Evolutionary conservation across 1,139 yeast genomes (phyloP).

Genomic region (Diutina pseudorugosa): DNA sequence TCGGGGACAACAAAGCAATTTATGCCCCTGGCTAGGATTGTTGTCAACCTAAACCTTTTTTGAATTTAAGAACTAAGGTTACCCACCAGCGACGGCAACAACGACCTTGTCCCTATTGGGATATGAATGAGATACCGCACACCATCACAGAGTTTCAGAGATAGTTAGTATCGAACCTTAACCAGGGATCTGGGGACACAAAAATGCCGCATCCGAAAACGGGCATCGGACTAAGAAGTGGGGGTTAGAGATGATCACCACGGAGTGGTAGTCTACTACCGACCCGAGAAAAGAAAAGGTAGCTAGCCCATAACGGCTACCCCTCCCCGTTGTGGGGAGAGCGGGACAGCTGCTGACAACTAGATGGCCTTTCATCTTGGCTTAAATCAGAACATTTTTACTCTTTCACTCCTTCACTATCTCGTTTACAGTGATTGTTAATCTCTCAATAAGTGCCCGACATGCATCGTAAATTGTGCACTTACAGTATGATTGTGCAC

Average conservation of each 20-base stretch:
- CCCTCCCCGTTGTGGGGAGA: not conserved
- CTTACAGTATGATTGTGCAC: too few species aligned
- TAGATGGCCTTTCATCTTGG: too few species aligned
- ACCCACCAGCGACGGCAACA: too few species aligned
- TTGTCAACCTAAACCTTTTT: not conserved
- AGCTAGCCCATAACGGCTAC: not conserved
- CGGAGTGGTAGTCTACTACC: not conserved
- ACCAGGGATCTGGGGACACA: not conserved
- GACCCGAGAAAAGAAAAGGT: not conserved
- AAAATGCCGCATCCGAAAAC: not conserved
- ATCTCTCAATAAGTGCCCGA: too few species aligned
- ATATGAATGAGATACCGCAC: not conserved
- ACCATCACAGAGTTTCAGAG: not conserved
- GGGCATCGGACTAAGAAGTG: not conserved
- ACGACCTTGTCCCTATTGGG: too few species aligned
- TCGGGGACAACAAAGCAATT: not conserved
- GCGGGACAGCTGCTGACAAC: not conserved
- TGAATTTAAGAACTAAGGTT: too few species aligned
- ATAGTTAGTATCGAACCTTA: not conserved
- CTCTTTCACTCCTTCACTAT: too few species aligned
- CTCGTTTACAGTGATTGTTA: too few species aligned
- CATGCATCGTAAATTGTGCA: too few species aligned
- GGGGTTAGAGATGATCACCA: not conserved
- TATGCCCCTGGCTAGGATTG: not conserved
- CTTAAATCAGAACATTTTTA: too few species aligned